phyloP scores from a whole-genome alignment of 306 rosid genomes.

The Sindora glabra region DNA sequence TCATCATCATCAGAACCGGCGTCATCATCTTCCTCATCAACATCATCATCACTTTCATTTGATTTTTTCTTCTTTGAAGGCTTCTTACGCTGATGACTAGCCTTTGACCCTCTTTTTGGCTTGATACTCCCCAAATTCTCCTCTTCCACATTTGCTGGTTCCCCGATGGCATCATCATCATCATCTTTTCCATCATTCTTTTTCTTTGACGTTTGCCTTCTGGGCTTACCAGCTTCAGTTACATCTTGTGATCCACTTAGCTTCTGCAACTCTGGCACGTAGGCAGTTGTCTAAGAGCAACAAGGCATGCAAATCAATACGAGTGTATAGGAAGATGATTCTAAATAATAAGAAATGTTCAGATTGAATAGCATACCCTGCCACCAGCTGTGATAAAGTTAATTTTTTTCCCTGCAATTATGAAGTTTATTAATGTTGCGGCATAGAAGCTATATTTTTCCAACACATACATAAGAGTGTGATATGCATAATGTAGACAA shows the following conservation, averaged over 20 bases:
- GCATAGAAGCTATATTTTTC: not conserved
- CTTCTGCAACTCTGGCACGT: slow-evolving; percentile 89
- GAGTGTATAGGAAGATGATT: not conserved
- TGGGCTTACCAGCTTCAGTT: slow-evolving; percentile 38
- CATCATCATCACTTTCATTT: slow-evolving; percentile 33
- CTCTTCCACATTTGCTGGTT: slow-evolving; percentile 27
- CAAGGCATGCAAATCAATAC: slow-evolving; percentile 12
- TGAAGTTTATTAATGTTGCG: slow-evolving; percentile 2
- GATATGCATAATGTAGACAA: no score
- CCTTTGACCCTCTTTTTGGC: slow-evolving; percentile 38
- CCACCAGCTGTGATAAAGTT: slow-evolving; percentile 87
- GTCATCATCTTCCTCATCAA: slow-evolving; percentile 15
- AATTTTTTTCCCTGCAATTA: slow-evolving; percentile 69
- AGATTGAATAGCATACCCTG: slow-evolving; percentile 65
- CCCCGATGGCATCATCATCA: slow-evolving; percentile 22
- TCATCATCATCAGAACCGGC: slow-evolving; percentile 21
- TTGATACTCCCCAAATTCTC: slow-evolving; percentile 28
- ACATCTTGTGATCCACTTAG: slow-evolving; percentile 44
- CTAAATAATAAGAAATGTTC: slow-evolving; percentile 3
- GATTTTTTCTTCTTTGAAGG: slow-evolving; percentile 41
- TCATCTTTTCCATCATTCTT: slow-evolving; percentile 17
- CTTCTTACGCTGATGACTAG: slow-evolving; percentile 41
- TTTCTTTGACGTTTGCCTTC: slow-evolving; percentile 38
- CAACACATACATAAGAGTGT: no score
- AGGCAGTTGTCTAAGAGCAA: slow-evolving; percentile 72